These are phyloP conservation scores for Xylaria multiplex DNA, from an alignment of 2,329 filamentous ascomycete species.

Conservation along the genomic window DNA sequence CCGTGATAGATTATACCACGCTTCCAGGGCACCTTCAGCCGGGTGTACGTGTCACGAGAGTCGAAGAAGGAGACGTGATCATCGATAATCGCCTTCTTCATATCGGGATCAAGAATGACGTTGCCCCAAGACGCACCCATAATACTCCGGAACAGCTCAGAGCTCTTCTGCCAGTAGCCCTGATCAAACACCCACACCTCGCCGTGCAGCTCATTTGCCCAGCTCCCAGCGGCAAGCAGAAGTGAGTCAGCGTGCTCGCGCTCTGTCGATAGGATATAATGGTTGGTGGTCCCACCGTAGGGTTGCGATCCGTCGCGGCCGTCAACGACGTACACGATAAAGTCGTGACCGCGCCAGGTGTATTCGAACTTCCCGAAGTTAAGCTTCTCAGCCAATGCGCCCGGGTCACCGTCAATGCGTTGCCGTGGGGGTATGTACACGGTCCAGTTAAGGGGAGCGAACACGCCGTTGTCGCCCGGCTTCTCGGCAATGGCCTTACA, in stretches of 20 bases:
- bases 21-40: constrained; percentile 76
- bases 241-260: constrained; percentile 58
- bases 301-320: constrained; percentile 52
- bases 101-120: constrained; percentile 72
- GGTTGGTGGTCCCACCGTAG: constrained; percentile 50
- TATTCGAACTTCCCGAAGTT: constrained; percentile 57
- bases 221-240: constrained; percentile 64
- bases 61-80: constrained; percentile 74
- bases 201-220: constrained; percentile 66
- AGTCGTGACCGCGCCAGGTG: constrained; percentile 54
- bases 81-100: constrained; percentile 71
- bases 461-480: constrained; percentile 51
- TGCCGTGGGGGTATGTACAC: constrained; percentile 54
- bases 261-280: constrained; percentile 53
- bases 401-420: constrained; percentile 54
- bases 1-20: constrained; percentile 75
- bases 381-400: constrained; percentile 49
- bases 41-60: constrained; percentile 65
- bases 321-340: constrained; percentile 56
- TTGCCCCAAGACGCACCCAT: constrained; percentile 69
- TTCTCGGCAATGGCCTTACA: constrained; percentile 44
- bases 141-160: constrained; percentile 67
- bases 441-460: constrained; percentile 52
- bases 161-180: constrained; percentile 70
- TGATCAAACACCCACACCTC: constrained; percentile 75